Evolutionary conservation across 108 stramenopile species (phyloP), one percentile per base, ranked within the genome.

Genomic region (Asterionellopsis glacialis): DNA sequence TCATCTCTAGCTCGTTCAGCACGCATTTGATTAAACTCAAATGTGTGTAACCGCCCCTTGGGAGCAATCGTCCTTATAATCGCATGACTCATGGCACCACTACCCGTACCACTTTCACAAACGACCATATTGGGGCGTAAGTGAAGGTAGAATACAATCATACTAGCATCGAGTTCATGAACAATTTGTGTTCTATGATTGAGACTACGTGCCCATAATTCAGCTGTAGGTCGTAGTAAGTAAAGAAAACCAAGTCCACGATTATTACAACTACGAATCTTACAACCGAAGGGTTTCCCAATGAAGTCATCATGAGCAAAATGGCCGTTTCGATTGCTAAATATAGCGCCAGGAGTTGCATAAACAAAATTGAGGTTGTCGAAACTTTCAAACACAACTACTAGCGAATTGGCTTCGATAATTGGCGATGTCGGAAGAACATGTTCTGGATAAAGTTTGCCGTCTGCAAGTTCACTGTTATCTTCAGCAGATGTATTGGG

Each of bases 141-240:
- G 63, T 95, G 52, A 13, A 98, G 70, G 25, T 91, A 68, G 49
- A 78, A 81, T 1, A 79, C 68, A 41, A 98, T 89, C 76, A 91
- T 86, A 45, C 75, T 72, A 19, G 85, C 81, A 76, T 98, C 95
- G 27, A 95, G 59, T 53, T 87, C 84, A 62, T 95, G 94, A 11
- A 95, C 82, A 66, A 98, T 96, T 61, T 96, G 95, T 9, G 97
- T 98, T 40, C 97, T 79, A 68, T 94, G 93, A 11, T 75, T 79
- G 40, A 95, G 53, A 33, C 75, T 79, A n/a, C 77, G 74, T 27
- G 83, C 64, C 95, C 95, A 98, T 27, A 96, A 57, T 68, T 98
- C 97, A 0, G 95, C 89, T 19, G 97, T 96, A 14, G 95, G 89
- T 41, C 83, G 75, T 26, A 98, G 68, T 24, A 95, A 49, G 51